Evolutionary conservation across 352 stramenopile species (phyloP).

Genomic region (Halophytophthora batemanensis): DNA sequence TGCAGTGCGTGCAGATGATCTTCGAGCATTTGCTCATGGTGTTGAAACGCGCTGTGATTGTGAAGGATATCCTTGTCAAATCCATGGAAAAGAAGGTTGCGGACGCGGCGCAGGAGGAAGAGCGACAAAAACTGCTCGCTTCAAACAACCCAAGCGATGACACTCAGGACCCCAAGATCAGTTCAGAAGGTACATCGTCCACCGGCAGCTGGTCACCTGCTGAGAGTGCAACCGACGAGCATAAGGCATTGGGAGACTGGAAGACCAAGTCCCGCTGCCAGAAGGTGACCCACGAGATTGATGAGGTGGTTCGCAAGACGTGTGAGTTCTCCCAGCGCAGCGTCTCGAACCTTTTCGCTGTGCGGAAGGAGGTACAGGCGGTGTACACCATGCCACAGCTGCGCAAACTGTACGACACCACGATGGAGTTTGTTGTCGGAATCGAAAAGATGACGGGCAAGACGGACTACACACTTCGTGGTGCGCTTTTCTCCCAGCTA

Average conservation of each 20-base stretch:
- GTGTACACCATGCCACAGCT: constrained; percentile 92
- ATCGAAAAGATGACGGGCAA: constrained; percentile 90
- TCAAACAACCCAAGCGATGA: constrained; percentile 8
- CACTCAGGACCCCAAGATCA: constrained; percentile 10
- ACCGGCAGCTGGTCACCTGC: constrained; percentile 40
- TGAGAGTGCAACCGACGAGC: constrained; percentile 39
- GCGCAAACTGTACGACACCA: constrained; percentile 93
- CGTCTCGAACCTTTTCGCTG: constrained; percentile 83
- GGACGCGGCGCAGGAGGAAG: constrained; percentile 37
- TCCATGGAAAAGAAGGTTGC: constrained; percentile 77
- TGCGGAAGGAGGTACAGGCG: constrained; percentile 85
- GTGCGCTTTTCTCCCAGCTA: constrained; percentile 91
- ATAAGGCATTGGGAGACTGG: constrained; percentile 64
- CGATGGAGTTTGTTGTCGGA: constrained; percentile 90
- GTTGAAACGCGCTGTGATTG: constrained; percentile 72
- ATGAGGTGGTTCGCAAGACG: constrained; percentile 81
- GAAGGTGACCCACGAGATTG: constrained; percentile 80
- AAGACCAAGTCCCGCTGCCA: constrained; percentile 69
- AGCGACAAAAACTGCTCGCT: constrained; percentile 15
- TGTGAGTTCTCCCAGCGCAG: constrained; percentile 87
- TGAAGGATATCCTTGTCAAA: constrained; percentile 66
- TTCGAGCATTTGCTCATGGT: constrained; percentile 87
- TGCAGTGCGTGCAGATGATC: constrained; percentile 88
- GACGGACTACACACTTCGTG: constrained; percentile 91
- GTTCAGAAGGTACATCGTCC: not conserved